phyloP scores from a whole-genome alignment of 1,284 basidiomycete species.

The Sanghuangporus baumii region DNA sequence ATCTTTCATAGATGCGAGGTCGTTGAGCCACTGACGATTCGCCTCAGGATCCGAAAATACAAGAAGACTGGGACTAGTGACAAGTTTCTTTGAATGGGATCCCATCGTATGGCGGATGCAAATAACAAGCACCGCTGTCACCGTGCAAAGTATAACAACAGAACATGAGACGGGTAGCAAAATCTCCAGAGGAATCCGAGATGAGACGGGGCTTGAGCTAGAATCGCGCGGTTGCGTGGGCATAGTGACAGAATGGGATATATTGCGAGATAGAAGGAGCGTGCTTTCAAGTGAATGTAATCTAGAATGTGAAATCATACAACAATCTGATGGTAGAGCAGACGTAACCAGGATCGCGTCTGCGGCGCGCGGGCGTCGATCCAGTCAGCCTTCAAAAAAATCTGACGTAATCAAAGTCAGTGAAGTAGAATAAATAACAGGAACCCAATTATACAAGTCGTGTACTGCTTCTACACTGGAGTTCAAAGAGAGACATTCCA shows the following conservation, averaged over 20 bases:
- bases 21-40: constrained; percentile 2
- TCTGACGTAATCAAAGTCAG: neutral
- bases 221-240: neutral
- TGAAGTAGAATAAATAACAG: too few species aligned
- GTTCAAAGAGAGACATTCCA: neutral
- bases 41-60: neutral
- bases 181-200: neutral
- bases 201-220: neutral
- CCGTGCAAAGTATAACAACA: neutral
- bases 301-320: neutral
- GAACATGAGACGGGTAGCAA: neutral
- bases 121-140: neutral
- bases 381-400: neutral
- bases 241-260: neutral
- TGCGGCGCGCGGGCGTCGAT: neutral
- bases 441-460: neutral
- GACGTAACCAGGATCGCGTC: neutral
- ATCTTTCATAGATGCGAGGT: neutral
- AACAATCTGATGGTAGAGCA: neutral
- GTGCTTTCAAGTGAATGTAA: neutral
- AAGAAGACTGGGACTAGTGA: neutral
- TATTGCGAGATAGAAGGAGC: neutral
- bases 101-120: neutral
- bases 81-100: neutral
- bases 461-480: neutral